Evolutionary conservation across 2,329 filamentous ascomycete genomes (phyloP), one percentile per base, ranked within the genome.

Genomic region (Pseudogymnoascus sp.): DNA sequence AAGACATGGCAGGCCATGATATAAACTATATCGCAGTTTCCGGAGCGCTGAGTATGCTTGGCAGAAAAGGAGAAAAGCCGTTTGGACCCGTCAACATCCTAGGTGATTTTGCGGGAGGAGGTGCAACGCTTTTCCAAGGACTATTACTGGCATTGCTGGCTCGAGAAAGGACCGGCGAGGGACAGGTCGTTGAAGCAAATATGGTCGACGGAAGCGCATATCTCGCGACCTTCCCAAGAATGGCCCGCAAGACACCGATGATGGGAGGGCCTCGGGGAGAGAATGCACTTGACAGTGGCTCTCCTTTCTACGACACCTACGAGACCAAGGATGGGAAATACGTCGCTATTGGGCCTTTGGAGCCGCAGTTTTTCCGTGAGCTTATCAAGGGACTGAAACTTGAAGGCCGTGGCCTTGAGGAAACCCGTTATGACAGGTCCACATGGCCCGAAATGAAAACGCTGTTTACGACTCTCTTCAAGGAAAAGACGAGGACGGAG

Each of bases 1-100:
- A 82, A 57, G 76, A 82, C 69, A 97, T 96, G 92, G 91, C 92
- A 0, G 92, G 92, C 47, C 92, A 97, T 71, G 92, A 97, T 72
- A 96, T 97, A 73, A 97, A 97, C 71, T 97, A 97, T 74, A 87
- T 97, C 41, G 90, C 92, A 57, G 90, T 96, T 0, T 89, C 88
- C 0, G 93, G 93, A 0, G 87, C 89, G 1, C 75, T 97, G 28
- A 81, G 82, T 0, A 78, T 96, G 74, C 82, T 97, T 2, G 93
- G 93, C 0, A 79, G 88, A 0, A 77, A 77, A 28, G 81, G 79
- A 14, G 82, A 87, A 70, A 85, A 83, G 65, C 93, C 93, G 1
- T 86, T 88, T 64, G 82, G 92, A 15, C 94, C 94, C 0, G 84
- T 79, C 5, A 97, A 97, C 69, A 80, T 97, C 15, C 76, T 97